A percentile compares a stretch with the other conserved stretches of the same genome.
These are phyloP conservation scores for Clavispora santaluciae DNA, from an alignment of 805 yeast species.

Conservation along the genomic window DNA sequence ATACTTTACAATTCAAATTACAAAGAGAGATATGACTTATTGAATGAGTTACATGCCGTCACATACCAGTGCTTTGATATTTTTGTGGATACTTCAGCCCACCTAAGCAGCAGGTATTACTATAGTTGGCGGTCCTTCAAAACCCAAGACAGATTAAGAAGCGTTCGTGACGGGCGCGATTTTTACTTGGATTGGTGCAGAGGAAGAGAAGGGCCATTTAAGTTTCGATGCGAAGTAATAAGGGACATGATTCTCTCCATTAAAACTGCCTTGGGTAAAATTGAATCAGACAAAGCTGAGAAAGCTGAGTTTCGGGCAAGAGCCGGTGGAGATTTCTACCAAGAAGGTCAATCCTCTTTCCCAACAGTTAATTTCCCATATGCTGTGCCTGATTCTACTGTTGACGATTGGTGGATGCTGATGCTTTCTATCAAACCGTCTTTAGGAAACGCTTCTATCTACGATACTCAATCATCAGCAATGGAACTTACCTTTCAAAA, in stretches of 20 bases:
- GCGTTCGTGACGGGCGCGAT: conserved; percentile 11
- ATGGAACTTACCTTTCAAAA: conserved; percentile 3
- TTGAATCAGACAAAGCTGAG: background rate
- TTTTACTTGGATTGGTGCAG: conserved; percentile 12
- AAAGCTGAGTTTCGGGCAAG: background rate
- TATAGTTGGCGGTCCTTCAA: conserved; percentile 17
- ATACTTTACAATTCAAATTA: conserved; percentile 5
- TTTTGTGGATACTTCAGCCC: conserved; percentile 8
- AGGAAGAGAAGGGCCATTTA: conserved; percentile 13
- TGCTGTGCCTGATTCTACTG: background rate
- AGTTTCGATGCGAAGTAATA: conserved; percentile 7
- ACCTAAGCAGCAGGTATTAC: conserved; percentile 14
- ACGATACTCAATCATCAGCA: conserved; percentile 4
- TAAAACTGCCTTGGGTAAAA: background rate
- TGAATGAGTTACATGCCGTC: conserved; percentile 9
- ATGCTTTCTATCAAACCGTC: conserved; percentile 13
- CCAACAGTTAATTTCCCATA: background rate
- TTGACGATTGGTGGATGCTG: conserved; percentile 14
- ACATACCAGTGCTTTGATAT: conserved; percentile 10
- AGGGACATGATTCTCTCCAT: background rate
- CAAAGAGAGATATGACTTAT: conserved; percentile 9
- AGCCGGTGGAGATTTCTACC: background rate
- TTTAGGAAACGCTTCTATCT: conserved; percentile 4
- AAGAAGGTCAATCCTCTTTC: background rate
- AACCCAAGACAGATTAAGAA: conserved; percentile 11